Evolutionary conservation across 2,329 filamentous ascomycete species (phyloP).

Genomic region (Aspergillus ochraceus): DNA sequence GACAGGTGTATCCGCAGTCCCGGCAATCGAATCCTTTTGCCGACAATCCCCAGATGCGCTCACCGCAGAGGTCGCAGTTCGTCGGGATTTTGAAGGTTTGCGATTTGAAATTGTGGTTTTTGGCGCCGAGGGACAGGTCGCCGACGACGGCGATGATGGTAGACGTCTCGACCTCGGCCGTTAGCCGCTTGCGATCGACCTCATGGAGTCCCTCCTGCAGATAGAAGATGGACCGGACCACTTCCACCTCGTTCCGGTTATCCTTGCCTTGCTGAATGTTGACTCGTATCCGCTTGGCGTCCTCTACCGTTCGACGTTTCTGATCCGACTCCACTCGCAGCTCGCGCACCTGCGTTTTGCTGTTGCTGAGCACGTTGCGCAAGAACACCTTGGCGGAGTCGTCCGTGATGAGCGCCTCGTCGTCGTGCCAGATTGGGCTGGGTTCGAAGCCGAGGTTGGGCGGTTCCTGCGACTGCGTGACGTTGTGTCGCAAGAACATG

Average conservation of each 20-base stretch:
- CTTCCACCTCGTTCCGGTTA: slow-evolving; percentile 82
- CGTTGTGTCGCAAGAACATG: slow-evolving; percentile 97
- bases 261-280: slow-evolving; percentile 79
- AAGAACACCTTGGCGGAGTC: slow-evolving; percentile 86
- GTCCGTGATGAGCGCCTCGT: slow-evolving; percentile 81
- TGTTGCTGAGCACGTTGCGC: slow-evolving; percentile 87
- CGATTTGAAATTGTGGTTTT: slow-evolving; percentile 97
- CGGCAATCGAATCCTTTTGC: slow-evolving; percentile 96
- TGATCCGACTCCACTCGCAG: slow-evolving; percentile 80
- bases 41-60: slow-evolving; percentile 94
- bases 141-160: slow-evolving; percentile 91
- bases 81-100: slow-evolving; percentile 99
- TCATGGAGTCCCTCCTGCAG: slow-evolving; percentile 84
- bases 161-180: slow-evolving; percentile 87
- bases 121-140: slow-evolving; percentile 86
- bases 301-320: slow-evolving; percentile 82
- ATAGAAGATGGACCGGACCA: slow-evolving; percentile 79
- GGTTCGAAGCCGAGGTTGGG: slow-evolving; percentile 84
- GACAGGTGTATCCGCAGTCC: slow-evolving; percentile 96
- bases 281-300: slow-evolving; percentile 70
- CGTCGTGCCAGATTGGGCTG: slow-evolving; percentile 95
- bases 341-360: slow-evolving; percentile 79
- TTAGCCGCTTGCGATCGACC: slow-evolving; percentile 77
- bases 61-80: slow-evolving; percentile 94
- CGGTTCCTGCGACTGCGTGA: slow-evolving; percentile 78